These are phyloP conservation scores for Bipolaris victoriae DNA, from an alignment of 2,329 filamentous ascomycete genomes.

Conservation along the genomic window DNA sequence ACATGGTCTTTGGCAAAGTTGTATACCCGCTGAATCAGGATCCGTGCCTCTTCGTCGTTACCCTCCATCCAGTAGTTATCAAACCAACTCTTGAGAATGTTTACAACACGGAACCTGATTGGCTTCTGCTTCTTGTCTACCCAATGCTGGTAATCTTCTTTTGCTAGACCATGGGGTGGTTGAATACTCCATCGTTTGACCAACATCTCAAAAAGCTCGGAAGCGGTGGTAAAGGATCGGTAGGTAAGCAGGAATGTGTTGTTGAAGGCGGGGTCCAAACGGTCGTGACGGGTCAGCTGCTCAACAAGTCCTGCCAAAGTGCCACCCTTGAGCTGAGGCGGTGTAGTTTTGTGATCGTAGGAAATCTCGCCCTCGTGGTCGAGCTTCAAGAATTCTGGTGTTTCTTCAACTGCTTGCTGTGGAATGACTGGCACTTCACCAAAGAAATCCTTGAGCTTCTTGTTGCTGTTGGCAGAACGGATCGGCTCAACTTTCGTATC, in stretches of 20 bases:
- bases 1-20: slow-evolving; percentile 91
- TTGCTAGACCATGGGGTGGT: slow-evolving; percentile 79
- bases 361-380: slow-evolving; percentile 89
- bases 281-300: slow-evolving; percentile 93
- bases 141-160: slow-evolving; percentile 83
- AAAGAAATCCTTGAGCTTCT: slow-evolving; percentile 59
- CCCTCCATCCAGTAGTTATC: slow-evolving; percentile 99
- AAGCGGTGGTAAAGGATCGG: slow-evolving; percentile 87
- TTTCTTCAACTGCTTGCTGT: slow-evolving; percentile 69
- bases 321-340: slow-evolving; percentile 82
- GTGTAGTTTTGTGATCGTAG: slow-evolving; percentile 81
- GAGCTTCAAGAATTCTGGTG: slow-evolving; percentile 81
- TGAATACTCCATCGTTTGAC: slow-evolving; percentile 92
- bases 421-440: slow-evolving; percentile 59
- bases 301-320: slow-evolving; percentile 89
- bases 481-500: slow-evolving; percentile 45
- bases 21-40: slow-evolving; percentile 86
- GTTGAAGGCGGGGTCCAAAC: slow-evolving; percentile 93
- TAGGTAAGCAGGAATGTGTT: slow-evolving; percentile 98
- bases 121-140: slow-evolving; percentile 93
- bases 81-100: slow-evolving; percentile 98
- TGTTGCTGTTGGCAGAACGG: slow-evolving; percentile 50
- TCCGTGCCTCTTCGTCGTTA: slow-evolving; percentile 79
- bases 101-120: slow-evolving; percentile 94
- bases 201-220: slow-evolving; percentile 89